Evolutionary conservation across 768 basidiomycete species (phyloP).

Genomic region (Dioszegia aurantiaca): DNA sequence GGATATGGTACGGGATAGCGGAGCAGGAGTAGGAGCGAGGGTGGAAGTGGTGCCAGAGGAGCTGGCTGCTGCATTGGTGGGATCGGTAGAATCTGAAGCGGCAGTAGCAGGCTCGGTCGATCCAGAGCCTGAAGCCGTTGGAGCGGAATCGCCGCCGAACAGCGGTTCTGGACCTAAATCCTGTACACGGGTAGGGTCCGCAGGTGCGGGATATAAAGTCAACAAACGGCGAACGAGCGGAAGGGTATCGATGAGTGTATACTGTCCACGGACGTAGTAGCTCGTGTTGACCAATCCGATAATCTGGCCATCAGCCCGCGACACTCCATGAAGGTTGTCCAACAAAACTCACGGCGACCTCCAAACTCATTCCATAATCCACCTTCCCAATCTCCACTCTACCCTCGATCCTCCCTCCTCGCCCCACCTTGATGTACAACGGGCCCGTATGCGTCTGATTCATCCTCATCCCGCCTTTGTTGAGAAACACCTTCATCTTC

Average conservation of each 20-base stretch:
- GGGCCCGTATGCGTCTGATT: conserved; percentile 39
- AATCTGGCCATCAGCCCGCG: conserved; percentile 20
- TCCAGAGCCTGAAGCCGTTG: not conserved
- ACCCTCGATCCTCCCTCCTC: conserved; percentile 35
- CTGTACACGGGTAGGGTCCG: not conserved
- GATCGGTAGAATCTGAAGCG: not conserved
- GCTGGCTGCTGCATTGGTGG: not conserved
- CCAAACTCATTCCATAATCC: conserved; percentile 35
- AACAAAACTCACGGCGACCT: conserved; percentile 43
- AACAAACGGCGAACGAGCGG: conserved; percentile 23
- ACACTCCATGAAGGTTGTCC: not conserved
- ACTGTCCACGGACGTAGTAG: conserved; percentile 46
- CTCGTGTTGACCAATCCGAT: conserved; percentile 34
- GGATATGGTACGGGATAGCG: conserved; percentile 11
- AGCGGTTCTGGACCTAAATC: conserved; percentile 5
- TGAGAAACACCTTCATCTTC: conserved; percentile 31
- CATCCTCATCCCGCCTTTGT: conserved; percentile 26
- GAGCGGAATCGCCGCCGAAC: not conserved
- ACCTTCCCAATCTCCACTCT: conserved; percentile 39
- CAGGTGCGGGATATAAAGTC: conserved; percentile 25
- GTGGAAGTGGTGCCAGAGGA: not conserved
- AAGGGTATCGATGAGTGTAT: conserved; percentile 42
- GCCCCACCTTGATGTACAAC: conserved; percentile 26
- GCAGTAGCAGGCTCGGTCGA: conserved; percentile 3
- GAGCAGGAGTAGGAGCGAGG: not conserved